Percentiles rank a stretch among this genome's conserved stretches.
Evolutionary conservation across 2,329 filamentous ascomycete species (phyloP).

Genomic region (Calonectria pseudoreteaudii): DNA sequence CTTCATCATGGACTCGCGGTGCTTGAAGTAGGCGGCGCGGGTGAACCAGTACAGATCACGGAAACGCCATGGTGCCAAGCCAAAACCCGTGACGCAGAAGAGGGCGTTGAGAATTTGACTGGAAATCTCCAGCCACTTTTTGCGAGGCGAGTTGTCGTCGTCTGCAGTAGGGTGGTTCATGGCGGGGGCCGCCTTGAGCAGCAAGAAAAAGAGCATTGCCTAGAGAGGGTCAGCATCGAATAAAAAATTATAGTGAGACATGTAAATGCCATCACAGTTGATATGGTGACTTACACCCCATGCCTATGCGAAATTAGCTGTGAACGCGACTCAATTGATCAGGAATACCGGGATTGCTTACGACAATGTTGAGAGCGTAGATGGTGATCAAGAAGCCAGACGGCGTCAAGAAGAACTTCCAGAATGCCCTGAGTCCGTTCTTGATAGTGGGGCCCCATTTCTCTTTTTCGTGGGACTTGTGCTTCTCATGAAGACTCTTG

Average conservation of each 20-base stretch:
- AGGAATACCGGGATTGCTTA: conserved; percentile 14
- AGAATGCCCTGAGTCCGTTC: conserved; percentile 43
- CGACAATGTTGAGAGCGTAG: conserved; percentile 46
- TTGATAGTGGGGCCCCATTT: conserved; percentile 39
- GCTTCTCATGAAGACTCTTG: conserved; percentile 35
- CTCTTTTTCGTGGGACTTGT: conserved; percentile 36
- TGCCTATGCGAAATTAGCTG: conserved; percentile 17
- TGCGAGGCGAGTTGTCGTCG: conserved; percentile 76
- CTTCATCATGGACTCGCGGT: conserved; percentile 34
- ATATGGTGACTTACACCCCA: conserved; percentile 39
- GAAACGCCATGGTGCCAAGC: conserved; percentile 84
- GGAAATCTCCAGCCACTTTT: conserved; percentile 86
- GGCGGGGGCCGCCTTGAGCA: conserved; percentile 38
- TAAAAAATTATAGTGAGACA: conserved; percentile 9
- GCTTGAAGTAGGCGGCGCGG: conserved; percentile 31
- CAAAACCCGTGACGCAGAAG: conserved; percentile 87
- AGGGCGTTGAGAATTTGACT: conserved; percentile 83
- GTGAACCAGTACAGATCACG: conserved; percentile 75
- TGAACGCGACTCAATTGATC: neutral
- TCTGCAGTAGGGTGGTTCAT: conserved; percentile 59
- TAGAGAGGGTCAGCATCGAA: conserved; percentile 9
- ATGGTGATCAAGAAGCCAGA: conserved; percentile 45
- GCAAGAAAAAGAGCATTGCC: conserved; percentile 46
- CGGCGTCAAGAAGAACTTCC: conserved; percentile 45
- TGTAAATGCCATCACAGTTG: neutral